Conservation (phyloP, 345 rosid species). For the Eucalyptus camaldulensis region DNA sequence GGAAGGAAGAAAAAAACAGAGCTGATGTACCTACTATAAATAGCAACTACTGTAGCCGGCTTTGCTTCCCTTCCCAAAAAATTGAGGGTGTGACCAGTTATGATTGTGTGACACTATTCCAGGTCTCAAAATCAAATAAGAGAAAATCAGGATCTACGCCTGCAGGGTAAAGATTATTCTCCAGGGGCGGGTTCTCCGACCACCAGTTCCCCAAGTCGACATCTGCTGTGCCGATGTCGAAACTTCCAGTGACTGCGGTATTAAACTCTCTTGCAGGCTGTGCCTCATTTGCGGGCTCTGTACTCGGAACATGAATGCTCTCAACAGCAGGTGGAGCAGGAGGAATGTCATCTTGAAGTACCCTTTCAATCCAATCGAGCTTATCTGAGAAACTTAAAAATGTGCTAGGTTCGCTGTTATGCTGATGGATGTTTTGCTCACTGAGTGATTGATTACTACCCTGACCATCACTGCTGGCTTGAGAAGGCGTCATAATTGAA, state of each 20-base stretch:
- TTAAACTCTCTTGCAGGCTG: not conserved
- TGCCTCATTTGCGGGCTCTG: not conserved
- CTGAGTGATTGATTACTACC: not conserved
- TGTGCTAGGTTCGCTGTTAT: not conserved
- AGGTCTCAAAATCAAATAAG: slow-evolving; percentile 24
- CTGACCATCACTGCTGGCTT: not conserved
- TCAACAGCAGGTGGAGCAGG: not conserved
- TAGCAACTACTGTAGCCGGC: not conserved
- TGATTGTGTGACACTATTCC: slow-evolving; percentile 10
- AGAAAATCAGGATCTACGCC: slow-evolving; percentile 22
- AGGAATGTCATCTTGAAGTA: not conserved
- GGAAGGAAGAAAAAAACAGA: not conserved
- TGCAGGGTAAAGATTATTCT: not conserved
- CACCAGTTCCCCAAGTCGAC: slow-evolving; percentile 7
- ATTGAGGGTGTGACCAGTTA: not conserved
- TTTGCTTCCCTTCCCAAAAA: not conserved
- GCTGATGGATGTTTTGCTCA: not conserved
- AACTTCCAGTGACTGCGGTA: not conserved
- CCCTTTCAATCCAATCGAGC: not conserved
- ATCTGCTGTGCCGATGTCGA: not conserved
- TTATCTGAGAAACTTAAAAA: not conserved
- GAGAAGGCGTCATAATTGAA: not conserved
- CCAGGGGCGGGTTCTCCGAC: slow-evolving; percentile 1
- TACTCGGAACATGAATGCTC: not conserved
- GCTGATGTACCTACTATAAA: not conserved